phyloP scores from a whole-genome alignment of 768 basidiomycete species.

The Cystobasidium onofrii region DNA sequence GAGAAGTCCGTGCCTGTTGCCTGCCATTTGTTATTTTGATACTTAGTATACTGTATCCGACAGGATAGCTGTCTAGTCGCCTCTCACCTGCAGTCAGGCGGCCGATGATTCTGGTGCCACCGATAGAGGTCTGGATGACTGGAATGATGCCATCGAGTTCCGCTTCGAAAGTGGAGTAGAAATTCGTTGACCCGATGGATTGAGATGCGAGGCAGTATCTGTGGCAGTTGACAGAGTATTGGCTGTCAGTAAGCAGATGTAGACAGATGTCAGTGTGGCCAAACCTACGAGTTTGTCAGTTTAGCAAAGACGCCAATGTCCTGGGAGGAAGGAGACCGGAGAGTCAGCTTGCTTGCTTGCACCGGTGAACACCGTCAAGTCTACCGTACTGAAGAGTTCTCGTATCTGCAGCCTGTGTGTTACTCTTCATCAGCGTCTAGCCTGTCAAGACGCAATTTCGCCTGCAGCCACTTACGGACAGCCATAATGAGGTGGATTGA shows the following conservation, averaged over 20 bases:
- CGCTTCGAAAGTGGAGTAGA: constrained; percentile 93
- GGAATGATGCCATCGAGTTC: constrained; percentile 88
- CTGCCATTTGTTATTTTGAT: constrained; percentile 47
- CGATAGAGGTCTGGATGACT: constrained; percentile 88
- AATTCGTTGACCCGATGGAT: constrained; percentile 89
- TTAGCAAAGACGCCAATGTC: constrained; percentile 96
- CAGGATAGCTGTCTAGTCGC: constrained; percentile 7
- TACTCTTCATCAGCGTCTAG: background rate
- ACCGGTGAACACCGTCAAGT: background rate
- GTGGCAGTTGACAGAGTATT: constrained; percentile 2
- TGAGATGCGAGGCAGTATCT: constrained; percentile 79
- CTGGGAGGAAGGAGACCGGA: constrained; percentile 28
- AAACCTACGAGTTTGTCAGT: constrained; percentile 72
- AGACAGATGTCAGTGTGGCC: background rate
- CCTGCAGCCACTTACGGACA: constrained; percentile 52
- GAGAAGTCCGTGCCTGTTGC: constrained; percentile 93
- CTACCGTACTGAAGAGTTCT: constrained; percentile 39
- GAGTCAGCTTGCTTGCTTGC: background rate
- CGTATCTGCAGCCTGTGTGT: constrained; percentile 40
- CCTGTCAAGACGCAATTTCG: background rate
- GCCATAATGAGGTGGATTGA: constrained; percentile 54
- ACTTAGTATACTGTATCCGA: background rate
- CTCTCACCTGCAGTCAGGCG: constrained; percentile 74
- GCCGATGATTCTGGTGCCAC: constrained; percentile 85
- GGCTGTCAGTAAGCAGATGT: background rate